Evolutionary conservation across 139 green algal genomes (phyloP).

Genomic region (Chlorella vulgaris): DNA sequence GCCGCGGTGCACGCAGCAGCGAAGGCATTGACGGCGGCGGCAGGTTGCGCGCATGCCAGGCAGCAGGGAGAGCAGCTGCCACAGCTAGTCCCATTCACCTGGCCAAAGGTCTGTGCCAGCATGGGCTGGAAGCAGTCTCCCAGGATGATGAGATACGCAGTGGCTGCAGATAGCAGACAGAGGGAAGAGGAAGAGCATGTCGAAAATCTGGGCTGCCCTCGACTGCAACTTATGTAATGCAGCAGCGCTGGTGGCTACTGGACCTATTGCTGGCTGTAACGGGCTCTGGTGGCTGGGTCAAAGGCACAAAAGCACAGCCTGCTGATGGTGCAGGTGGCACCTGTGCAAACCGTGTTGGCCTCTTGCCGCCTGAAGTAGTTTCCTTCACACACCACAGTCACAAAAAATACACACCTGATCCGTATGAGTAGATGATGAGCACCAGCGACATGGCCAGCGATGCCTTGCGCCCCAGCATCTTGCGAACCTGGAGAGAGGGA

Average conservation of each 20-base stretch:
- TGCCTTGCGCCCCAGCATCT: conserved; percentile 64
- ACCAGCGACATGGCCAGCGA: conserved; percentile 50
- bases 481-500: too few species aligned
- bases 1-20: not conserved
- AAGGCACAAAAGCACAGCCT: too few species aligned
- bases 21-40: not conserved
- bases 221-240: too few species aligned
- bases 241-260: too few species aligned
- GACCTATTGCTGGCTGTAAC: too few species aligned
- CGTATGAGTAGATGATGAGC: conserved; percentile 69
- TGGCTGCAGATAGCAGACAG: not conserved
- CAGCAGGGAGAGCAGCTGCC: not conserved
- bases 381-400: too few species aligned
- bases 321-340: too few species aligned
- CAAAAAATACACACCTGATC: conserved; percentile 43
- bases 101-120: conserved; percentile 4
- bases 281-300: too few species aligned
- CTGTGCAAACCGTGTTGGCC: too few species aligned
- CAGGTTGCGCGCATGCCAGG: not conserved
- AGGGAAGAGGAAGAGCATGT: not conserved
- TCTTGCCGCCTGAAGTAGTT: too few species aligned
- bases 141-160: conserved; percentile 78
- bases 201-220: too few species aligned
- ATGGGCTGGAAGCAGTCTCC: conserved; percentile 69
- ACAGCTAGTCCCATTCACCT: not conserved